These are phyloP conservation scores for Scutellaria baicalensis DNA, from an alignment of 257 asterid genomes.

Conservation along the genomic window DNA sequence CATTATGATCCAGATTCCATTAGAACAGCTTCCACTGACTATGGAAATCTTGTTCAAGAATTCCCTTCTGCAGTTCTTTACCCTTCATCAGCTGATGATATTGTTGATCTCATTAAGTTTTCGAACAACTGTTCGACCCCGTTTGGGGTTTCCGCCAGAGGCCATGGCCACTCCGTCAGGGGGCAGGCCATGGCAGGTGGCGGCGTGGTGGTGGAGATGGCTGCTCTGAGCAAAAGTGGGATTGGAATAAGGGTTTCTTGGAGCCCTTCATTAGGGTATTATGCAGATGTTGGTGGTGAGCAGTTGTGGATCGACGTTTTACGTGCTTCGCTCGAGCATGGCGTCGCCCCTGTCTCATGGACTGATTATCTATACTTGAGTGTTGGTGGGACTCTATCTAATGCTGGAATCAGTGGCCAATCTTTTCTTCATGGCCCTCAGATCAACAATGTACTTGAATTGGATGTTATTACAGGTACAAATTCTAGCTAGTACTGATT, in stretches of 20 bases:
- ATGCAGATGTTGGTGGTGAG: conserved; percentile 70
- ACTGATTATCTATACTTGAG: conserved; percentile 62
- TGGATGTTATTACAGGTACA: conserved; percentile 66
- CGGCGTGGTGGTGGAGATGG: conserved; percentile 74
- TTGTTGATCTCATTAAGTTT: conserved; percentile 28
- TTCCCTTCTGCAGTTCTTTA: conserved; percentile 47
- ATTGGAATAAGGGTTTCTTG: conserved; percentile 39
- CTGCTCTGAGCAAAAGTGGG: conserved; percentile 8
- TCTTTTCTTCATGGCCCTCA: conserved; percentile 65
- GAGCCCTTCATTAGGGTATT: conserved; percentile 30
- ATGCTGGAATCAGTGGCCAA: conserved; percentile 75
- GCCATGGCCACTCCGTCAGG: conserved; percentile 64
- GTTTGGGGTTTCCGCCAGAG: conserved; percentile 52
- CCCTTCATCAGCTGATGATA: conserved; percentile 46
- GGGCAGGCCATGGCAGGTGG: conserved; percentile 64
- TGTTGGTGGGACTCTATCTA: conserved; percentile 78
- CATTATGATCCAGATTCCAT: conserved; percentile 25
- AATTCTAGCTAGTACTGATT: background rate
- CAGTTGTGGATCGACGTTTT: conserved; percentile 67
- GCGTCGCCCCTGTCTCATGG: conserved; percentile 58
- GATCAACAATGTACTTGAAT: conserved; percentile 54
- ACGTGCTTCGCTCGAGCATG: conserved; percentile 26
- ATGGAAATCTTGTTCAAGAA: conserved; percentile 47
- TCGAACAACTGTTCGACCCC: conserved; percentile 40
- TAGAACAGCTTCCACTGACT: conserved; percentile 39